Percentiles rank a stretch among this genome's conserved stretches.
phyloP scores from a whole-genome alignment of 176 grass and related monocot species.

The Oryza glaberrima region DNA sequence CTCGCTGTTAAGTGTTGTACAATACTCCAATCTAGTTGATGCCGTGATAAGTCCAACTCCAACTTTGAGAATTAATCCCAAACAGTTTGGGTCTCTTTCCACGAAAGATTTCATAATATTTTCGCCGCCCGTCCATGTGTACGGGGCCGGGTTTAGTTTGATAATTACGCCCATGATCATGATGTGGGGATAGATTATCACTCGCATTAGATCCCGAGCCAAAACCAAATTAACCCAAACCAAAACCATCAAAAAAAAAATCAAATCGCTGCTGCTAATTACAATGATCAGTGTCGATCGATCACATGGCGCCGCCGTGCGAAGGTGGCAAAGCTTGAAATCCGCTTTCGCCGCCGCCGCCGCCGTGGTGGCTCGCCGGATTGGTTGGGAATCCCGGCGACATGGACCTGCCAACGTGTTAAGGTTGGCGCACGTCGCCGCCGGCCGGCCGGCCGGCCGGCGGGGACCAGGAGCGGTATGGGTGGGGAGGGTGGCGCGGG shows the following conservation, averaged over 20 bases:
- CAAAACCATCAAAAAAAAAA: no score
- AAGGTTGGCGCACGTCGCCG: background rate
- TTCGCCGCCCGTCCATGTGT: background rate
- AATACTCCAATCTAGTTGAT: background rate
- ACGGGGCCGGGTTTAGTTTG: background rate
- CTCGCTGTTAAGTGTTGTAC: no score
- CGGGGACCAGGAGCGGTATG: conserved; percentile 24
- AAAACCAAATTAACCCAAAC: background rate
- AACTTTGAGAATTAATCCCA: background rate
- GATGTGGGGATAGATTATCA: background rate
- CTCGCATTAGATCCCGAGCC: background rate
- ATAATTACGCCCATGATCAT: background rate
- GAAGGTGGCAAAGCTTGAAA: background rate
- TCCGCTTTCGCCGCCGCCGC: background rate
- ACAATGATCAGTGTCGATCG: no score
- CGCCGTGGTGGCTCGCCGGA: background rate
- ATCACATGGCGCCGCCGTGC: background rate
- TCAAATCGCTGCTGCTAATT: no score
- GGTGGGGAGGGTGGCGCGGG: background rate
- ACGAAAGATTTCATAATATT: background rate
- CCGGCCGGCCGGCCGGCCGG: no score
- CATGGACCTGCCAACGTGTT: background rate
- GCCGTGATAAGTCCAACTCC: background rate
- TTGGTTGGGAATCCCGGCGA: background rate
- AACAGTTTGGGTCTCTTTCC: background rate